Base-by-base conservation (phyloP, 805 yeast species). In the Tetrapisispora arboricola region DNA sequence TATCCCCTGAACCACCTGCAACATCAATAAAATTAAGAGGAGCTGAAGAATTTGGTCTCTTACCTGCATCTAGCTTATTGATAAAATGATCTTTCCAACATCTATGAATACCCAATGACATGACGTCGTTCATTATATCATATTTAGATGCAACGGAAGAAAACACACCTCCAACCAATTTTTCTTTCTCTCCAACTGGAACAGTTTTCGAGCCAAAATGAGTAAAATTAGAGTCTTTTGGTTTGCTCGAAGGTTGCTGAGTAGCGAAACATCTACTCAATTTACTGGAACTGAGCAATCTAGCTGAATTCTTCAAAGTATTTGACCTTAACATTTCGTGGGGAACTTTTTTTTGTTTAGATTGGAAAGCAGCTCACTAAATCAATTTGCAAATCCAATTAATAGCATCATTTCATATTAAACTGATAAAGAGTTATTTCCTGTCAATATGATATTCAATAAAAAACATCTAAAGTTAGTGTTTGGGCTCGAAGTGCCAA, bases 1-100 rank as follows among this genome's bases (percentile, higher is more conserved):
- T 90, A 58, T 92, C 98, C 36, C 98, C 98, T 10, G 97, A 86
- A 19, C 98, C 98, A 44, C 98, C 98, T 21, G 98, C 98, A 43
- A 92, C 97, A 63, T 92, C 98, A 48, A 92, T 71, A 56, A 92
- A 90, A 44, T 79, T 76, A 53, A 92, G 68, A 3, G 96, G 95
- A 49, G 80, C 75, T 12, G 77, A 74, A 2, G 65, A 58, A 35
- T 90, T 94, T 5, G 95, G 90, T 57, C 97, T 75, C 68, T 77
- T 78, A 26, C 98, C 98, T 33, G 96, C 94, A 58, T 92, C 96
- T 42, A 92, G 68, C 49, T 84, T 77, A 51, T 78, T 72, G 54
- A 92, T 87, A 59, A 92, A 82, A 57, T 88, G 95, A 56, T 75
- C 77, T 59, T 92, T 92, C 98, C 98, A 92, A 35, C 90, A 67